A percentile compares a stretch with the other conserved stretches of the same genome.
These are phyloP conservation scores for Nicotiana otophora DNA, from an alignment of 257 asterid genomes.

Conservation along the genomic window DNA sequence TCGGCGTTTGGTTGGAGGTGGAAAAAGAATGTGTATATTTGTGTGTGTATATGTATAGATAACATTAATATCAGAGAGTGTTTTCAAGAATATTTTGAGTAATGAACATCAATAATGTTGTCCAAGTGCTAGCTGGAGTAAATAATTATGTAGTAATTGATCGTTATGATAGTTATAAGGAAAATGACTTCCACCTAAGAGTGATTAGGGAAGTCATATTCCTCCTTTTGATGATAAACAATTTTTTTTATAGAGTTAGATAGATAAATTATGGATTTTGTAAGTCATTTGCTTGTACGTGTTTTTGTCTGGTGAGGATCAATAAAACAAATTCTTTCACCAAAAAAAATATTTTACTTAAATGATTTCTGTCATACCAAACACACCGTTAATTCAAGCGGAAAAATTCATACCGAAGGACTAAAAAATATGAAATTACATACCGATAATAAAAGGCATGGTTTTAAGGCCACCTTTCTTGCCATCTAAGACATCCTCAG, in stretches of 20 bases:
- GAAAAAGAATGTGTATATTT: not conserved
- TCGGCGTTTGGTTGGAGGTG: not conserved
- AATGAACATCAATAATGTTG: not conserved
- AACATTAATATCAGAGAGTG: not conserved
- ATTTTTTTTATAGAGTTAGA: too few relatives aligned
- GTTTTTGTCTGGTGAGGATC: too few relatives aligned
- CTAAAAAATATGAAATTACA: not conserved
- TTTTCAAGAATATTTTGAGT: not conserved
- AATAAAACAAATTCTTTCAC: too few relatives aligned
- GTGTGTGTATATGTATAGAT: too few relatives aligned
- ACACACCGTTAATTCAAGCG: not conserved
- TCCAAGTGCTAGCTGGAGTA: not conserved
- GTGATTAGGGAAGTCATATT: not conserved
- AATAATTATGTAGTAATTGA: not conserved
- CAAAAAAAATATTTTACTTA: too few relatives aligned
- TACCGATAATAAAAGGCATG: constrained; percentile 72
- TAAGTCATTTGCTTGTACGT: too few relatives aligned
- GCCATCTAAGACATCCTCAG: not conserved
- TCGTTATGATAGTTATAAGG: not conserved
- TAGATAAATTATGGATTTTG: too few relatives aligned
- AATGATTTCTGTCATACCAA: not conserved
- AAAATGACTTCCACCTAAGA: not conserved
- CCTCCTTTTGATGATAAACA: not conserved
- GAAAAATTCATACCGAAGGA: too few relatives aligned
- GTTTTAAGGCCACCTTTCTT: constrained; percentile 57